phyloP scores from a whole-genome alignment of 345 rosid genomes.

The Salix udensis region DNA sequence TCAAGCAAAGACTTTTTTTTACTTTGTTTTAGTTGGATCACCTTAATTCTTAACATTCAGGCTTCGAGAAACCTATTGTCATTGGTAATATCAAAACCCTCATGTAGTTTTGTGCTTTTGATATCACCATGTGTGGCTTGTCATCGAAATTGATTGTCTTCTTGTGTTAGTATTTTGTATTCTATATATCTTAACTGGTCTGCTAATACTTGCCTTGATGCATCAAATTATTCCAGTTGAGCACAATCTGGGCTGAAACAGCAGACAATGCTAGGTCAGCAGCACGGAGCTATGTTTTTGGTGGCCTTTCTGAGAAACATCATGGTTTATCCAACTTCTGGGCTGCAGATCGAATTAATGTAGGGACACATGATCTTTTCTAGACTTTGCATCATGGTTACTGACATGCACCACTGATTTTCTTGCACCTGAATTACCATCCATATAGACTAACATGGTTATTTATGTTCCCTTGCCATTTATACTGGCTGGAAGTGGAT shows the following conservation, averaged over 20 bases:
- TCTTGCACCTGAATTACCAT: no score
- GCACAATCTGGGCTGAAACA: conserved; percentile 97
- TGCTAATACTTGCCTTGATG: conserved; percentile 6
- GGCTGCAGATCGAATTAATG: conserved; percentile 76
- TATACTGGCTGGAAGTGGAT: background rate
- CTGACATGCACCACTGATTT: background rate
- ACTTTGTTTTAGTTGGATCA: no score
- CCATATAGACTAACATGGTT: background rate
- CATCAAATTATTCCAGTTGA: conserved; percentile 52
- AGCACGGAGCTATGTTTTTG: conserved; percentile 74
- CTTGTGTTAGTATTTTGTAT: background rate
- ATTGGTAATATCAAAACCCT: background rate
- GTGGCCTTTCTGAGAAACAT: conserved; percentile 87
- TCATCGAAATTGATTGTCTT: background rate
- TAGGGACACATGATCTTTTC: conserved; percentile 29
- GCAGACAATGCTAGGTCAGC: conserved; percentile 90
- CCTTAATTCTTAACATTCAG: no score
- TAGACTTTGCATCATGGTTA: background rate
- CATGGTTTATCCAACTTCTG: conserved; percentile 73
- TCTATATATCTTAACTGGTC: conserved; percentile 1
- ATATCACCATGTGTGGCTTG: background rate
- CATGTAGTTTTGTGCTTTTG: background rate
- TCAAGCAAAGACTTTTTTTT: no score
- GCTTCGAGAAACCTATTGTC: no score
- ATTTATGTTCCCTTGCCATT: background rate